These are phyloP conservation scores for Knufia fluminis DNA, from an alignment of 2,329 filamentous ascomycete genomes.

Conservation along the genomic window DNA sequence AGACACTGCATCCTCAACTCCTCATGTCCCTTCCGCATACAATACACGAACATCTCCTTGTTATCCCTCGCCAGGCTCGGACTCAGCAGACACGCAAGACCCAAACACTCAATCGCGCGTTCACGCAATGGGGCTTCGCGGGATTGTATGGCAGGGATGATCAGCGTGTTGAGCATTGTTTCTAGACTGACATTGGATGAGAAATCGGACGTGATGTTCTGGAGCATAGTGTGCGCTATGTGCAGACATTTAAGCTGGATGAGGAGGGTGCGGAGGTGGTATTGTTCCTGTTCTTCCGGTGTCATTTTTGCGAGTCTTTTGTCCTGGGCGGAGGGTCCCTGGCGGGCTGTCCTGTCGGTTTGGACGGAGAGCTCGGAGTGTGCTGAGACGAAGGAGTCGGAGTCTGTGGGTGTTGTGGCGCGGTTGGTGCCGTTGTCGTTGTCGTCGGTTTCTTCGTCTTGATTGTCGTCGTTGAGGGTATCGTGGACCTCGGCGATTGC, in stretches of 20 bases:
- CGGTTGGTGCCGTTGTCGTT: slow-evolving; percentile 41
- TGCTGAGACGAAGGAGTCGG: slow-evolving; percentile 87
- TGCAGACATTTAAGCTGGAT: slow-evolving; percentile 98
- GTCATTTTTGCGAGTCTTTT: slow-evolving; percentile 6
- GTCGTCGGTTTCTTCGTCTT: too few relatives aligned
- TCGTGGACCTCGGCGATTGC: slow-evolving; percentile 95
- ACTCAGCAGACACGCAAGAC: slow-evolving; percentile 83
- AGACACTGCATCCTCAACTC: slow-evolving; percentile 80
- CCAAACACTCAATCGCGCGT: slow-evolving; percentile 77
- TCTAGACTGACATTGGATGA: slow-evolving; percentile 87
- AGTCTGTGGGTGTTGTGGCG: slow-evolving; percentile 40
- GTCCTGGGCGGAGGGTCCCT: background rate
- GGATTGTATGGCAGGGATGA: slow-evolving; percentile 87
- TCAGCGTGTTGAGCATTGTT: slow-evolving; percentile 94
- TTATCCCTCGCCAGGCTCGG: slow-evolving; percentile 87
- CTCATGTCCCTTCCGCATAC: slow-evolving; percentile 87
- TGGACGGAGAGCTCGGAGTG: slow-evolving; percentile 70
- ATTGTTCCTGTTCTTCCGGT: slow-evolving; percentile 44
- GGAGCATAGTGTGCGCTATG: slow-evolving; percentile 94
- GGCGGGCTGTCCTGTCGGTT: slow-evolving; percentile 35
- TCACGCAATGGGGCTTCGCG: slow-evolving; percentile 90
- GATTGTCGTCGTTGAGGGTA: slow-evolving; percentile 58
- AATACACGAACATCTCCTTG: slow-evolving; percentile 85
- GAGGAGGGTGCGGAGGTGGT: slow-evolving; percentile 81
- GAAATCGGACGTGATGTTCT: slow-evolving; percentile 79